Evolutionary conservation across 2,329 filamentous ascomycete genomes (phyloP), one percentile per base, ranked within the genome.

Genomic region (Xylariaceae sp.): DNA sequence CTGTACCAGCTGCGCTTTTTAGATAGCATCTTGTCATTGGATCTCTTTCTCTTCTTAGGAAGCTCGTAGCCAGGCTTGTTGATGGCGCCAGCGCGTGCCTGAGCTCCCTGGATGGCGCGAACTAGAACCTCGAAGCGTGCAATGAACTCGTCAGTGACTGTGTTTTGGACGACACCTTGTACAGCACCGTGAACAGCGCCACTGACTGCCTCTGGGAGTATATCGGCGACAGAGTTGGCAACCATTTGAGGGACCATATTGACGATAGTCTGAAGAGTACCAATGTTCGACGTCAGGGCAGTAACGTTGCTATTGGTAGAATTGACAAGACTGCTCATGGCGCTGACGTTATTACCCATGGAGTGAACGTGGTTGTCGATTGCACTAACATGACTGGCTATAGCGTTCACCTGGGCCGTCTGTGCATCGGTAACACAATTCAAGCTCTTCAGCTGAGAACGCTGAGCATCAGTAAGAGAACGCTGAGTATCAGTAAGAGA

Each of bases 191-290:
- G 26, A 1, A 53, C 26, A 29, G 49, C 37, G 1, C 49, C 6
- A 3, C 43, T 37, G 27, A 66, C 15, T 7, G 55, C 42, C 0
- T 36, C 47, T 1, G 57, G 58, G 3, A 68, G 15, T 18, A 45
- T 42, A 1, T 66, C 52, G n/a, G 57, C 27, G 15, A 64, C 13
- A 0, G 52, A 5, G n/a, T 60, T 47, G 0, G 57, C 10, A 26
- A 64, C 46, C 60, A 69, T 60, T 1, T 52, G 55, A 5, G 68
- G 67, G 16, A 69, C 27, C 57, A 68, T 61, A 41, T 57, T 61
- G 40, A 67, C 4, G 1, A 70, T 29, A 0, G 65, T 60, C 36
- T 70, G 67, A 2, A 70, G 60, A 5, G 48, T 30, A 2, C 11
- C 23, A 11, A 70, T 0, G 7, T 67, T 57, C 11, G 49, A 46